phyloP scores from a whole-genome alignment of 352 stramenopile genomes.

The Phytopythium montanum region DNA sequence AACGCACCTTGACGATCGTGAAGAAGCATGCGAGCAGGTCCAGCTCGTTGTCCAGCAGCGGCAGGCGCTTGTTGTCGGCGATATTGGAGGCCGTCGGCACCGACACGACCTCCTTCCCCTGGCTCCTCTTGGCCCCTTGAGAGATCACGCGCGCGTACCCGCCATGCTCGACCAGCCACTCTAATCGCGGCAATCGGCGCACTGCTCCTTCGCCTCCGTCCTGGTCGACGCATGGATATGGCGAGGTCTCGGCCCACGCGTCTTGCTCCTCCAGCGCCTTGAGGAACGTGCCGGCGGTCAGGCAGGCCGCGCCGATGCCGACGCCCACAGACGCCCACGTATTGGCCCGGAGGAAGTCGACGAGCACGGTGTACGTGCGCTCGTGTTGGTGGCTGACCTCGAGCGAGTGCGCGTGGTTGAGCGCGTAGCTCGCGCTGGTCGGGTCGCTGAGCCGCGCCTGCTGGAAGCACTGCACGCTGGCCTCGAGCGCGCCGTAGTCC shows the following conservation, averaged over 20 bases:
- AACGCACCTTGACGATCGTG: slow-evolving; percentile 61
- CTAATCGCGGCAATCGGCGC: slow-evolving; percentile 8
- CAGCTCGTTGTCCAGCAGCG: slow-evolving; percentile 41
- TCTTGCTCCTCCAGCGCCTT: slow-evolving; percentile 21
- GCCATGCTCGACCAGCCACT: slow-evolving; percentile 19
- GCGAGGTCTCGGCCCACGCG: slow-evolving; percentile 11
- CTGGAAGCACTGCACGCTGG: slow-evolving; percentile 53
- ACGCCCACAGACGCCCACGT: slow-evolving; percentile 23
- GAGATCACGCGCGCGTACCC: slow-evolving; percentile 21
- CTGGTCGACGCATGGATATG: not conserved
- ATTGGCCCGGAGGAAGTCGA: slow-evolving; percentile 41
- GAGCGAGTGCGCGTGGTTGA: slow-evolving; percentile 64
- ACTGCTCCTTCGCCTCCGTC: too few species aligned
- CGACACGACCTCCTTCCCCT: slow-evolving; percentile 8
- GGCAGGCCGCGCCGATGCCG: slow-evolving; percentile 3
- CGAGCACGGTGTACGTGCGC: slow-evolving; percentile 38
- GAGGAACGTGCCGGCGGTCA: slow-evolving; percentile 29
- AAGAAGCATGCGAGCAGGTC: slow-evolving; percentile 82
- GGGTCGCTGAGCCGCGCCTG: slow-evolving; percentile 34
- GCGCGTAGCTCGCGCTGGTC: slow-evolving; percentile 48
- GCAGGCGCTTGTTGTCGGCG: slow-evolving; percentile 1
- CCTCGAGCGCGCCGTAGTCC: slow-evolving; percentile 53
- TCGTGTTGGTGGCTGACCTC: slow-evolving; percentile 40
- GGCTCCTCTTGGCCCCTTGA: not conserved
- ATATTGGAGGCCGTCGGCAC: slow-evolving; percentile 5